phyloP scores from a whole-genome alignment of 1,139 yeast species.

The Yamadazyma membranifaciens region DNA sequence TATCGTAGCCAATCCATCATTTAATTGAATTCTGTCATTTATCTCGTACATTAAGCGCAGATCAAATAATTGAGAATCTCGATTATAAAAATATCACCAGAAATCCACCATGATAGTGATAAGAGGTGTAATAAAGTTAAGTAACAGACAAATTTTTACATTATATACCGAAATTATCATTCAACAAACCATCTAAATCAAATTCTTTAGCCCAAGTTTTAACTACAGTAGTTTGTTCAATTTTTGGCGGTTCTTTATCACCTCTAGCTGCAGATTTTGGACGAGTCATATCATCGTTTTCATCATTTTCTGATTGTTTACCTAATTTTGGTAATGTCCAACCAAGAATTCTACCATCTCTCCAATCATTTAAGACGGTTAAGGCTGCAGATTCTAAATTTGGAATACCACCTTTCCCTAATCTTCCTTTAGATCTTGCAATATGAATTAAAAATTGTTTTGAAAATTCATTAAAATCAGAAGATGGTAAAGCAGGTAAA shows the following conservation, averaged over 20 bases:
- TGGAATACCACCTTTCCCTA: constrained; percentile 92
- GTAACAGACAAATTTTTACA: background rate
- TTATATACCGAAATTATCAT: constrained; percentile 15
- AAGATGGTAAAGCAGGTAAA: constrained; percentile 76
- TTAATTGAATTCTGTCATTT: constrained; percentile 46
- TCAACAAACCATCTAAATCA: constrained; percentile 79
- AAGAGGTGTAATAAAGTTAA: too few relatives aligned
- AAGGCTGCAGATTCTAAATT: constrained; percentile 83
- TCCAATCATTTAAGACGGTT: constrained; percentile 89
- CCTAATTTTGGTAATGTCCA: constrained; percentile 85
- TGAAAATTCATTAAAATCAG: constrained; percentile 63
- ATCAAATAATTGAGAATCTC: too few relatives aligned
- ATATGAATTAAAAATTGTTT: constrained; percentile 88
- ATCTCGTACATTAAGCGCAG: constrained; percentile 16
- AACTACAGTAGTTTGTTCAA: constrained; percentile 80
- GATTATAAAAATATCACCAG: background rate
- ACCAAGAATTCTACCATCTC: constrained; percentile 91
- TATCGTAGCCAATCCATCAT: constrained; percentile 56
- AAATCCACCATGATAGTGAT: too few relatives aligned
- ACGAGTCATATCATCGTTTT: constrained; percentile 21
- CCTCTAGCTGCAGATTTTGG: constrained; percentile 46
- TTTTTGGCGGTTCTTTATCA: constrained; percentile 49
- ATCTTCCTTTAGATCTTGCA: constrained; percentile 89
- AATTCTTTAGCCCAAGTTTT: constrained; percentile 93
- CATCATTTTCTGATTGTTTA: constrained; percentile 23